These are phyloP conservation scores for Aspergillus funiculosus DNA, from an alignment of 495 filamentous ascomycete genomes.

Conservation along the genomic window DNA sequence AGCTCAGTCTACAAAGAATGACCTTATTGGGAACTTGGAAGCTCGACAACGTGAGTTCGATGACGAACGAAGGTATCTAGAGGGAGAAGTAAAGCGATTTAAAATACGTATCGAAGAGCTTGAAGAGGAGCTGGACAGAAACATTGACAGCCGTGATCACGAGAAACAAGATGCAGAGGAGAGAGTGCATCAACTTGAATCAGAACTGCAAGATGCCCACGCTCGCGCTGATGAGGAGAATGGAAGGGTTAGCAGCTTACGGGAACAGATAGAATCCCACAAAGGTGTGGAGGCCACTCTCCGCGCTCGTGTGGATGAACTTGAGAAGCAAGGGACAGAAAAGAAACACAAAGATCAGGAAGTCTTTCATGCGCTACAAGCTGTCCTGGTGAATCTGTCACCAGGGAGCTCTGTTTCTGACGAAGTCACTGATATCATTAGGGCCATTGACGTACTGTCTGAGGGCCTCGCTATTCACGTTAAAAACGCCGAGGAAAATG, in stretches of 20 bases:
- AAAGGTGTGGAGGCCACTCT: slow-evolving; percentile 48
- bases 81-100: slow-evolving; percentile 68
- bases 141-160: slow-evolving; percentile 75
- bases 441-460: slow-evolving; percentile 57
- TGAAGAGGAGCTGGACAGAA: slow-evolving; percentile 83
- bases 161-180: slow-evolving; percentile 65
- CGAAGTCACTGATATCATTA: slow-evolving; percentile 54
- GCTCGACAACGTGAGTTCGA: slow-evolving; percentile 83
- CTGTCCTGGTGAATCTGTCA: slow-evolving; percentile 57
- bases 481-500: slow-evolving; percentile 36
- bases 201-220: slow-evolving; percentile 59
- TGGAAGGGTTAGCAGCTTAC: slow-evolving; percentile 50
- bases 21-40: slow-evolving; percentile 91
- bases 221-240: slow-evolving; percentile 52
- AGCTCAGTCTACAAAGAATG: slow-evolving; percentile 83
- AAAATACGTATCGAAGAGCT: slow-evolving; percentile 74
- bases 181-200: slow-evolving; percentile 59
- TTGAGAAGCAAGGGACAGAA: slow-evolving; percentile 43
- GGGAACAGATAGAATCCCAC: slow-evolving; percentile 47
- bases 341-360: slow-evolving; percentile 47
- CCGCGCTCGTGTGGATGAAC: slow-evolving; percentile 40
- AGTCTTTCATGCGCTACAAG: slow-evolving; percentile 50
- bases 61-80: slow-evolving; percentile 72
- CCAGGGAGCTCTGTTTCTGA: slow-evolving; percentile 50
- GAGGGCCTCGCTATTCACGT: slow-evolving; percentile 49